phyloP scores from a whole-genome alignment of 441 rosid genomes.

The Cnidoscolus chayamansa region DNA sequence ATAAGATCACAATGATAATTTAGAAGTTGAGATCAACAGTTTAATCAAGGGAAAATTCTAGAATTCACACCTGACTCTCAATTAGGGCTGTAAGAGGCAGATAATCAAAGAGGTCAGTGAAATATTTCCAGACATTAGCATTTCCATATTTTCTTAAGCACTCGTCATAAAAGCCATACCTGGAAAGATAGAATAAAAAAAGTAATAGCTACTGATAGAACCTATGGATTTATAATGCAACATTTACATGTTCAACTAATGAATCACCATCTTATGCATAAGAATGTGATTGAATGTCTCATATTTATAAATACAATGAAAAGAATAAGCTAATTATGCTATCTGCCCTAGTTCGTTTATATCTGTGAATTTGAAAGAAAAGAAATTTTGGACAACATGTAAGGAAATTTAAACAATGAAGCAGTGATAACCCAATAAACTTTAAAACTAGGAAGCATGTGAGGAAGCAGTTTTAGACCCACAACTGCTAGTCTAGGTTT shows the following conservation, averaged over 20 bases:
- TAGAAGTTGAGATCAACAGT: not conserved
- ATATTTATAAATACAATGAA: not conserved
- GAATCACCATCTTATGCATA: constrained; percentile 5
- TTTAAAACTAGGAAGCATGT: not conserved
- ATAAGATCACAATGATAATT: constrained; percentile 9
- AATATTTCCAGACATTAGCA: constrained; percentile 77
- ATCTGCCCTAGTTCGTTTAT: not conserved
- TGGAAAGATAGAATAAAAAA: constrained; percentile 28
- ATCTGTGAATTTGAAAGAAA: not conserved
- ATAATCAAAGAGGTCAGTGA: constrained; percentile 76
- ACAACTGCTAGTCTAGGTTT: not conserved
- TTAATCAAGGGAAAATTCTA: not conserved
- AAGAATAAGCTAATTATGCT: not conserved
- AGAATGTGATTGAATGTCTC: not conserved
- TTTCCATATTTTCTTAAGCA: constrained; percentile 77
- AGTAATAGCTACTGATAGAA: not conserved
- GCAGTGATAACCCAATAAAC: not conserved
- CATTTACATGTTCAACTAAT: not conserved
- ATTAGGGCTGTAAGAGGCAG: constrained; percentile 33
- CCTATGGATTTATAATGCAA: not conserved
- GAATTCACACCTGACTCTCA: constrained; percentile 66
- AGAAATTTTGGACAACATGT: not conserved
- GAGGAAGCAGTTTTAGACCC: not conserved
- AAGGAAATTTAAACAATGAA: not conserved
- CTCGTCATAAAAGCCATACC: constrained; percentile 55